Evolutionary conservation across 2,329 filamentous ascomycete species (phyloP), one percentile per base, ranked within the genome.

Genomic region (Xylariaceae sp.): DNA sequence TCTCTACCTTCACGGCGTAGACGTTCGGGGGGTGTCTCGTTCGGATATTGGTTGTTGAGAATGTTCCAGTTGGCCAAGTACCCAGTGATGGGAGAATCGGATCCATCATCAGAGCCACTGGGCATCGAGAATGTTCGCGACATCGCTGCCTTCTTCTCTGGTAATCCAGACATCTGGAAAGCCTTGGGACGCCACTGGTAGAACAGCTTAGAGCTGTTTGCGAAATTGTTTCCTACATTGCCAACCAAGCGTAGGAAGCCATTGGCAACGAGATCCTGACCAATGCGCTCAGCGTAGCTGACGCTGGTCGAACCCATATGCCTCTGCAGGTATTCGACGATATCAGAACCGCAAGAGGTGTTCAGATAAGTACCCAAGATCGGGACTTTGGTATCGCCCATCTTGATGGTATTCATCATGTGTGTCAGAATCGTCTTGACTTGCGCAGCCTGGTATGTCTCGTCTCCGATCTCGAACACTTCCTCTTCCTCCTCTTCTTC

Each of bases 111-210:
- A 45, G 77, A 76, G 18, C 79, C 82, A 44, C 82, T 76, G 33
- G 83, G 78, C 48, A 86, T 71, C 3, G 90, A 94, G 52, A 90
- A 87, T 6, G 89, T 87, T 52, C 91, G 83, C 57, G 81, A 78
- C 44, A 92, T 66, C 1, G 82, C 68, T 51, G 80, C 77, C 75
- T 91, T 95, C 78, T 90, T 96, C 68, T 96, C 92, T 0, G 89
- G 90, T 46, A 96, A 76, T 18, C 91, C 92, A 22, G 90, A 85
- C 49, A 94, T 68, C 65, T 95, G 85, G 73, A 97, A 99, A 5
- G 89, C 86, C 72, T 90, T 95, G 7, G 91, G 83, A 47, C 90
- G 86, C 94, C 94, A 99, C 69, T 99, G 94, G 68, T 99, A 99
- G 67, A 89, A 92, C 83, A 97, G 87, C 71, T 87, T 90, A 57